These are phyloP conservation scores for Porodaedalea pini DNA, from an alignment of 1,284 basidiomycete genomes.

Conservation along the genomic window DNA sequence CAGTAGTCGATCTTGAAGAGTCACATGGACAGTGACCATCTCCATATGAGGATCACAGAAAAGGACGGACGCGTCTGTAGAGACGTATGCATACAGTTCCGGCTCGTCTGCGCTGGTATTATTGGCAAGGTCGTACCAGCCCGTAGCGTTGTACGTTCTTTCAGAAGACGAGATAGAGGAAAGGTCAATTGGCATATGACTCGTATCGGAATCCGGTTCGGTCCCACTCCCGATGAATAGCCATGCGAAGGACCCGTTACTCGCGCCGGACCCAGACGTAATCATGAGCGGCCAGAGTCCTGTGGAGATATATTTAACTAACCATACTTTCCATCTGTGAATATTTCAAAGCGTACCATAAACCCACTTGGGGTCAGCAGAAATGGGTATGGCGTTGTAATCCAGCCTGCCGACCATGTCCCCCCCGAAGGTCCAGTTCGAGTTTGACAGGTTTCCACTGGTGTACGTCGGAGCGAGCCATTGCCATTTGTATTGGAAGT, in stretches of 20 bases:
- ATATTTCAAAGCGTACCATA: neutral
- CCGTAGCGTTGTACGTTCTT: no score
- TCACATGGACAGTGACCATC: neutral
- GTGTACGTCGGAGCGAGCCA: neutral
- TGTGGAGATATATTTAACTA: neutral
- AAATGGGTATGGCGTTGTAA: neutral
- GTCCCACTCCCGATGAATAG: neutral
- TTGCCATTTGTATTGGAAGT: neutral
- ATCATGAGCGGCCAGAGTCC: neutral
- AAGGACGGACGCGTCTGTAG: neutral
- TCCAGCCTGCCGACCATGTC: neutral
- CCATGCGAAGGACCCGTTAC: neutral
- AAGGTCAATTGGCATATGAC: neutral
- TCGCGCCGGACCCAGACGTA: neutral
- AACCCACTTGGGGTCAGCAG: neutral
- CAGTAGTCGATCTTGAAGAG: neutral
- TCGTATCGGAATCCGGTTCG: neutral
- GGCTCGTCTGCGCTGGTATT: neutral
- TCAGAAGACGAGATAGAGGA: no score
- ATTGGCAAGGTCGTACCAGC: neutral
- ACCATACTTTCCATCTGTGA: no score
- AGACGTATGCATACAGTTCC: neutral
- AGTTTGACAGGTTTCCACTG: neutral
- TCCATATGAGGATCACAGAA: neutral
- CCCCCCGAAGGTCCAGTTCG: neutral